Evolutionary conservation across 257 asterid species (phyloP).

Genomic region (Nicotiana tomentosiformis): DNA sequence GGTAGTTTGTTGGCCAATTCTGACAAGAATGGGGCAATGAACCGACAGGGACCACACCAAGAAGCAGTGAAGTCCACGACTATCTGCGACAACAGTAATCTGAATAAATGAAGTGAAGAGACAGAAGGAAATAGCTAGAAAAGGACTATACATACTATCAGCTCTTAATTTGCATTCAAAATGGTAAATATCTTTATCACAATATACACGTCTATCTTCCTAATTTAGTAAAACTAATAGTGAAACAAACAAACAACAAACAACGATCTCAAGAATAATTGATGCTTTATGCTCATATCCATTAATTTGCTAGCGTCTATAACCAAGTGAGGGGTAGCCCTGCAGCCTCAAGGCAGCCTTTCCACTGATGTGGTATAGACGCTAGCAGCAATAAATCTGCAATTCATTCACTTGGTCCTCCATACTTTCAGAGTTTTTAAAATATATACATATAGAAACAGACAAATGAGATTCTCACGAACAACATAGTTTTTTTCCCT

Average conservation of each 20-base stretch:
- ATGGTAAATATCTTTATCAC: not conserved
- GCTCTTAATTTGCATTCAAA: not conserved
- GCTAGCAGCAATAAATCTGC: not conserved
- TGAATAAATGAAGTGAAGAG: not conserved
- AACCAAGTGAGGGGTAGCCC: not conserved
- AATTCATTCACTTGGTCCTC: not conserved
- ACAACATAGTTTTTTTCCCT: too few relatives aligned
- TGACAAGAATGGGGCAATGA: constrained; percentile 10
- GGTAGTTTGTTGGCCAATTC: constrained; percentile 14
- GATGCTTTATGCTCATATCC: not conserved
- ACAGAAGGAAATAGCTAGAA: not conserved
- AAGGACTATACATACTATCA: not conserved
- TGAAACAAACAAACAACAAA: not conserved
- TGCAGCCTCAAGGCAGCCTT: not conserved
- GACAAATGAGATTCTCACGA: too few relatives aligned
- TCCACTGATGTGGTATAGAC: not conserved
- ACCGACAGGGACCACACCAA: constrained; percentile 22
- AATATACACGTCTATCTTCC: not conserved
- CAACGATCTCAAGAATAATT: not conserved
- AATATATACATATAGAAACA: too few relatives aligned
- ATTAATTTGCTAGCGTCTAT: not conserved
- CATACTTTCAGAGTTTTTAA: too few relatives aligned
- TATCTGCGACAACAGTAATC: not conserved
- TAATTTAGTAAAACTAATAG: not conserved
- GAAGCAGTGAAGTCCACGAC: constrained; percentile 17